Evolutionary conservation across 768 basidiomycete genomes (phyloP).

Genomic region (Multifurca ochricompacta): DNA sequence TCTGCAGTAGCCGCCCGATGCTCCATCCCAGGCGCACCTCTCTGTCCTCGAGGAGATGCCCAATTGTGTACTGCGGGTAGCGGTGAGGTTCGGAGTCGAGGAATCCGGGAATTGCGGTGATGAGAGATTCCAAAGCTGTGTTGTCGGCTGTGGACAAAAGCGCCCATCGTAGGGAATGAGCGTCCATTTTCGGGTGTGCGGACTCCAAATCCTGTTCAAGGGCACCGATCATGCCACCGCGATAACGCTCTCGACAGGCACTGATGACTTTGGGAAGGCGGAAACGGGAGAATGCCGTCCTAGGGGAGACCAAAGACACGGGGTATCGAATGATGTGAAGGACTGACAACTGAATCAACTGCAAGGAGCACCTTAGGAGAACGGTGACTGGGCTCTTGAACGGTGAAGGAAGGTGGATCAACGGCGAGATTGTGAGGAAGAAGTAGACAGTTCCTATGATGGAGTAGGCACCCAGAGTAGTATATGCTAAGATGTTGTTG

Average conservation of each 20-base stretch:
- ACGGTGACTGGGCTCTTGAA: constrained; percentile 16
- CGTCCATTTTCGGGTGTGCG: background rate
- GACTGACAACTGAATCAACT: background rate
- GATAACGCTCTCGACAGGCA: constrained; percentile 4
- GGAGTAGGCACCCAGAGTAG: background rate
- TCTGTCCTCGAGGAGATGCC: constrained; percentile 5
- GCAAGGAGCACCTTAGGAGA: constrained; percentile 3
- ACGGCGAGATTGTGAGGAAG: constrained; percentile 9
- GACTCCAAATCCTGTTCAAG: constrained; percentile 4
- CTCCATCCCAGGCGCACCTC: constrained; percentile 15
- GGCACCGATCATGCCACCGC: constrained; percentile 5
- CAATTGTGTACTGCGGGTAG: constrained; percentile 12
- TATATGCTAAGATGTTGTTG: constrained; percentile 9
- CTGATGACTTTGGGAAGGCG: constrained; percentile 5
- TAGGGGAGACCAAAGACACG: background rate
- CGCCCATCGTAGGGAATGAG: constrained; percentile 2
- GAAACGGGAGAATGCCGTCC: background rate
- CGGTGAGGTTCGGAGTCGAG: constrained; percentile 2
- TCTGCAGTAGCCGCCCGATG: constrained; percentile 14
- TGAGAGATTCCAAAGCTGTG: constrained; percentile 10
- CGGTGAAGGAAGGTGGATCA: constrained; percentile 11
- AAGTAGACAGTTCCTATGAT: background rate
- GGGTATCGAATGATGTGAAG: background rate
- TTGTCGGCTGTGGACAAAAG: background rate
- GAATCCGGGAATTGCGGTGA: constrained; percentile 13